Evolutionary conservation across 2,329 filamentous ascomycete genomes (phyloP).

Genomic region (Neofusicoccum laricinum): DNA sequence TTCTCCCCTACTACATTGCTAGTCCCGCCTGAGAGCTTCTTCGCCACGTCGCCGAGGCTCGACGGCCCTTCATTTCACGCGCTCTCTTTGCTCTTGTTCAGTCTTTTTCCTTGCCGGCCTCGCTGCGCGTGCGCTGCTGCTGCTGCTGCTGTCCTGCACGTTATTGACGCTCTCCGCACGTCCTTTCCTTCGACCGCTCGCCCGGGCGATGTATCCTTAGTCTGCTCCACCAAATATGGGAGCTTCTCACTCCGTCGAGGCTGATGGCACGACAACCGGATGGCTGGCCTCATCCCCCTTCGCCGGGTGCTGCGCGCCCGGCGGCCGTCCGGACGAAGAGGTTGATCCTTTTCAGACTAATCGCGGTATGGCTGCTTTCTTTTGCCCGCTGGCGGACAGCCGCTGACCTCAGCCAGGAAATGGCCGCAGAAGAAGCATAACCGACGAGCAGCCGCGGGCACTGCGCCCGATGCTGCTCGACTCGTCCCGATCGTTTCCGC

Average conservation of each 20-base stretch:
- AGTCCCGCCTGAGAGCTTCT: neutral
- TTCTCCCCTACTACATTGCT: constrained; percentile 3
- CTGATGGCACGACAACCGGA: neutral
- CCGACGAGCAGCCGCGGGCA: constrained; percentile 31
- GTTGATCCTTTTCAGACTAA: constrained; percentile 9
- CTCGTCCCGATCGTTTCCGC: constrained; percentile 25
- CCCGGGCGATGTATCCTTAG: constrained; percentile 5
- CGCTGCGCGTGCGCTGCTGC: neutral
- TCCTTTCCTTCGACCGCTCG: neutral
- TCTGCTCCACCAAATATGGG: neutral
- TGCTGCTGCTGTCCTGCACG: neutral
- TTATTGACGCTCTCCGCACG: neutral
- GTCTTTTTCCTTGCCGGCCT: constrained; percentile 14
- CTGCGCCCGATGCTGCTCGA: constrained; percentile 17
- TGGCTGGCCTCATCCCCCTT: constrained; percentile 16
- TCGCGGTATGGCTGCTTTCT: neutral
- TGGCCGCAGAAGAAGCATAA: constrained; percentile 14
- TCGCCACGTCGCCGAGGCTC: neutral
- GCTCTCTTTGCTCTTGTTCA: constrained; percentile 19
- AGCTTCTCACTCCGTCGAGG: constrained; percentile 14
- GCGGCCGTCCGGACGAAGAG: neutral
- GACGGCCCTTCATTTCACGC: constrained; percentile 17
- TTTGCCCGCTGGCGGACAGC: neutral
- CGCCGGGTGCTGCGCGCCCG: constrained; percentile 13
- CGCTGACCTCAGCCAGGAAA: constrained; percentile 1